These are phyloP conservation scores for Globisporangium yorkense DNA, from an alignment of 352 stramenopile genomes.

Conservation along the genomic window DNA sequence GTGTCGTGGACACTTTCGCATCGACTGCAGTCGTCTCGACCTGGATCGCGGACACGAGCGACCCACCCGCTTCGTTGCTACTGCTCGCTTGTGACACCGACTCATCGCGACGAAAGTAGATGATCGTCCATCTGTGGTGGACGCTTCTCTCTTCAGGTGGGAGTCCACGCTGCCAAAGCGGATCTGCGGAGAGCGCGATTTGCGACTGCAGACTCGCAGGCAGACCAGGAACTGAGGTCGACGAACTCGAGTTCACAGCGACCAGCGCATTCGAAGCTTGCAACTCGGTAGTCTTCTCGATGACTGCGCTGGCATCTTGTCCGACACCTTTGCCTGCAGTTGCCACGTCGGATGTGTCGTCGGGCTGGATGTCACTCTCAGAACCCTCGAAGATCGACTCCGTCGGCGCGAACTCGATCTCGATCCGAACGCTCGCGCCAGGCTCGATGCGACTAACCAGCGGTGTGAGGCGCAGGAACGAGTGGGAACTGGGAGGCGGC, in stretches of 20 bases:
- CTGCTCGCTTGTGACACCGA: not conserved
- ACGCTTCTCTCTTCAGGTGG: conserved; percentile 49
- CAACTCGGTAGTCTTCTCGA: conserved; percentile 1
- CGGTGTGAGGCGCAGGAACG: conserved; percentile 55
- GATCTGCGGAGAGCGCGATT: not conserved
- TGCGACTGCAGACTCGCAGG: not conserved
- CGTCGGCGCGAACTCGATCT: conserved; percentile 74
- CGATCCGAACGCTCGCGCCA: conserved; percentile 45
- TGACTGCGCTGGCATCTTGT: too few species aligned
- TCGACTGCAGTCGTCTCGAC: conserved; percentile 61
- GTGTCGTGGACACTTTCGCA: conserved; percentile 36
- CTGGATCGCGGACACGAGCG: conserved; percentile 45
- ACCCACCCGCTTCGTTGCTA: conserved; percentile 4
- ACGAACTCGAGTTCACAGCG: conserved; percentile 3
- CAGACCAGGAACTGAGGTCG: not conserved
- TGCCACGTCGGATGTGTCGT: too few species aligned
- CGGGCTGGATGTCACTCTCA: too few species aligned
- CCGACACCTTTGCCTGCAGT: too few species aligned
- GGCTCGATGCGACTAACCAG: conserved; percentile 47
- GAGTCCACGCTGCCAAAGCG: conserved; percentile 12
- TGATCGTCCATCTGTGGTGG: conserved; percentile 71
- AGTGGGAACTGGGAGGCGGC: conserved; percentile 18
- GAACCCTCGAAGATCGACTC: conserved; percentile 33
- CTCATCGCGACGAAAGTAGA: conserved; percentile 53
- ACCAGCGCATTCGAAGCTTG: not conserved